Evolutionary conservation across 2,329 filamentous ascomycete genomes (phyloP).

Genomic region (Hymenoscyphus salicellus): DNA sequence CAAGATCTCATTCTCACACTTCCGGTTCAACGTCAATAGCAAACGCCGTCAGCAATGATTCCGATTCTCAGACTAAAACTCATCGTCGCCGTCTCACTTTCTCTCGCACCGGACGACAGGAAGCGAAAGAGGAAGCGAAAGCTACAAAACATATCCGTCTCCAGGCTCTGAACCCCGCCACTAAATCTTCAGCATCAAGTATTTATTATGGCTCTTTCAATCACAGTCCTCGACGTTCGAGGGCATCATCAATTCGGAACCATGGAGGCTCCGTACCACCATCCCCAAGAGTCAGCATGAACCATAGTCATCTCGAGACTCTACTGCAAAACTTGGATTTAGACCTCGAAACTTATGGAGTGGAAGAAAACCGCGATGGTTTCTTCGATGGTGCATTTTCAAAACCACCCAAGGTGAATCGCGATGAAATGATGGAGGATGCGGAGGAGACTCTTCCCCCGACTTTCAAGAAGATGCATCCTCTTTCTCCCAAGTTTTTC

Average conservation of each 20-base stretch:
- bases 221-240: slow-evolving; percentile 29
- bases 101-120: slow-evolving; percentile 11
- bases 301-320: slow-evolving; percentile 33
- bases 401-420: slow-evolving; percentile 41
- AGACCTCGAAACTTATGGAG: slow-evolving; percentile 42
- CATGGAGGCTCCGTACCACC: slow-evolving; percentile 27
- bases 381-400: slow-evolving; percentile 44
- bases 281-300: slow-evolving; percentile 32
- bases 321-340: slow-evolving; percentile 36
- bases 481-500: slow-evolving; percentile 47
- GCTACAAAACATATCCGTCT: slow-evolving; percentile 31
- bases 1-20: slow-evolving; percentile 2
- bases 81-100: slow-evolving; percentile 21
- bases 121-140: slow-evolving; percentile 23
- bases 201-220: slow-evolving; percentile 38
- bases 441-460: slow-evolving; percentile 46
- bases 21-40: slow-evolving; percentile 1
- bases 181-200: slow-evolving; percentile 27
- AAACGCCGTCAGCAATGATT: neutral
- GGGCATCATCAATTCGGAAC: slow-evolving; percentile 24
- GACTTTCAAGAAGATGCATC: slow-evolving; percentile 45
- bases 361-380: slow-evolving; percentile 43
- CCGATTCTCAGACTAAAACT: slow-evolving; percentile 12
- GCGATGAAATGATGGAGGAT: slow-evolving; percentile 41
- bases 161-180: slow-evolving; percentile 22